These are phyloP conservation scores for Umbelopsis sp. DNA, from an alignment of 371 early-diverging fungal genomes.

Conservation along the genomic window DNA sequence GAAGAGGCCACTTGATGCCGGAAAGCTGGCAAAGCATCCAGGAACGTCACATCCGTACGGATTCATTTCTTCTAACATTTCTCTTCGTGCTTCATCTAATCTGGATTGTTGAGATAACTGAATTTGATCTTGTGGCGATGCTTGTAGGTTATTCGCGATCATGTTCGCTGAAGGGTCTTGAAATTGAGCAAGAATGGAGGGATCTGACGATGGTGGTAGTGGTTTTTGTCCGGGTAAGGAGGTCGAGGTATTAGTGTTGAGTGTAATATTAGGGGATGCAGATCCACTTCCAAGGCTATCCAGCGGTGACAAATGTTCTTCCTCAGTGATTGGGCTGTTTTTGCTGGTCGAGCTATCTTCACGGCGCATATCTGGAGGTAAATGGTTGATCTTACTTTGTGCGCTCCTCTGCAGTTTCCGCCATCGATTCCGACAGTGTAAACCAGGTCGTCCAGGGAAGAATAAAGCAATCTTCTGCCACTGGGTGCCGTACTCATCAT, in stretches of 20 bases:
- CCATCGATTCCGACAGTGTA: conserved; percentile 86
- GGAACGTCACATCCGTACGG: conserved; percentile 78
- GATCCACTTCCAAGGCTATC: conserved; percentile 9
- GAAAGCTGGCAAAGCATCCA: conserved; percentile 62
- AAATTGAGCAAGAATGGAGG: conserved; percentile 32
- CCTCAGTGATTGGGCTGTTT: conserved; percentile 8
- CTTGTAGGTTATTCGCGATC: conserved; percentile 1
- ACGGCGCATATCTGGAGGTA: not conserved
- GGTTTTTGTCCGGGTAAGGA: not conserved
- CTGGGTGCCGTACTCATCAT: conserved; percentile 73
- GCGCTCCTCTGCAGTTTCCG: conserved; percentile 71
- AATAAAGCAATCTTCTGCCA: conserved; percentile 83
- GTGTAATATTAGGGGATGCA: conserved; percentile 7
- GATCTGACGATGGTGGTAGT: conserved; percentile 23
- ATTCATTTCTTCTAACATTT: conserved; percentile 38
- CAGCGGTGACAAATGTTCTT: not conserved
- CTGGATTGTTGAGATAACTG: conserved; percentile 20
- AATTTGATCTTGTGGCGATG: not conserved
- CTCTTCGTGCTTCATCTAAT: conserved; percentile 34
- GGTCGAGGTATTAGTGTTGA: not conserved
- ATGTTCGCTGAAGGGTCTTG: conserved; percentile 11
- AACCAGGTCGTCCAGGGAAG: conserved; percentile 80
- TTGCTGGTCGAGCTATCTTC: not conserved
- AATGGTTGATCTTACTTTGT: conserved; percentile 42
- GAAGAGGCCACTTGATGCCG: conserved; percentile 62